Percentiles rank a stretch among this genome's conserved stretches.
Evolutionary conservation across 352 stramenopile species (phyloP).

Genomic region (Pilasporangium apinafurcum): DNA sequence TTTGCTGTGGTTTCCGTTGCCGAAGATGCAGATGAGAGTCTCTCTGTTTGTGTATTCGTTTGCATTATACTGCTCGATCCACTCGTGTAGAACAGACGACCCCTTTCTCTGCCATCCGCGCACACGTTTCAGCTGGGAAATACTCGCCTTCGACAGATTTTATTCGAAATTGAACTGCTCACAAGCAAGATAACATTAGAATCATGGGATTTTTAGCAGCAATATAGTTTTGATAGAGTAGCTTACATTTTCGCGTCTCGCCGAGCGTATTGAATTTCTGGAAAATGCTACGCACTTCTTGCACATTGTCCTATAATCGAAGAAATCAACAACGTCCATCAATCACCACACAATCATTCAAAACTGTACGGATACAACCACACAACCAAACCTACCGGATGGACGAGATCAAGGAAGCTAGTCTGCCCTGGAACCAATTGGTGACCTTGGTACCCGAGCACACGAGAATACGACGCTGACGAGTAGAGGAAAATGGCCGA

Average conservation of each 20-base stretch:
- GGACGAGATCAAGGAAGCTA: slow-evolving; percentile 81
- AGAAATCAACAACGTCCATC: not conserved
- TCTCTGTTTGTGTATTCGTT: too few relatives aligned
- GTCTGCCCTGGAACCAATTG: slow-evolving; percentile 67
- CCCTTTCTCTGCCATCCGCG: slow-evolving; percentile 62
- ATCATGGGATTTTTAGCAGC: not conserved
- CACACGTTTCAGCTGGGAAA: slow-evolving; percentile 66
- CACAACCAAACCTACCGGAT: slow-evolving; percentile 42
- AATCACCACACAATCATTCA: not conserved
- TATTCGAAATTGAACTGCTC: slow-evolving; percentile 74
- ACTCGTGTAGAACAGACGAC: slow-evolving; percentile 78
- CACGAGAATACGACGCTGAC: slow-evolving; percentile 56
- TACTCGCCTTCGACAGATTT: slow-evolving; percentile 74
- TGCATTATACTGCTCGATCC: slow-evolving; percentile 48
- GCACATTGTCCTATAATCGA: slow-evolving; percentile 35
- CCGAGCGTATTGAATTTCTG: slow-evolving; percentile 56
- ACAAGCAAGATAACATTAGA: slow-evolving; percentile 3
- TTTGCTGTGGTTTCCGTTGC: too few relatives aligned
- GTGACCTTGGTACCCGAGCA: slow-evolving; percentile 74
- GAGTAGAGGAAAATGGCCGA: slow-evolving; percentile 63
- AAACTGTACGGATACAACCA: slow-evolving; percentile 1
- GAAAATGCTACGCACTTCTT: slow-evolving; percentile 57
- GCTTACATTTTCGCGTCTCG: slow-evolving; percentile 68
- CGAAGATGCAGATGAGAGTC: too few relatives aligned
- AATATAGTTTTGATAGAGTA: too few relatives aligned